A percentile compares a stretch with the other conserved stretches of the same genome.
phyloP scores from a whole-genome alignment of 2,329 filamentous ascomycete genomes.

The Phoma herbarum region DNA sequence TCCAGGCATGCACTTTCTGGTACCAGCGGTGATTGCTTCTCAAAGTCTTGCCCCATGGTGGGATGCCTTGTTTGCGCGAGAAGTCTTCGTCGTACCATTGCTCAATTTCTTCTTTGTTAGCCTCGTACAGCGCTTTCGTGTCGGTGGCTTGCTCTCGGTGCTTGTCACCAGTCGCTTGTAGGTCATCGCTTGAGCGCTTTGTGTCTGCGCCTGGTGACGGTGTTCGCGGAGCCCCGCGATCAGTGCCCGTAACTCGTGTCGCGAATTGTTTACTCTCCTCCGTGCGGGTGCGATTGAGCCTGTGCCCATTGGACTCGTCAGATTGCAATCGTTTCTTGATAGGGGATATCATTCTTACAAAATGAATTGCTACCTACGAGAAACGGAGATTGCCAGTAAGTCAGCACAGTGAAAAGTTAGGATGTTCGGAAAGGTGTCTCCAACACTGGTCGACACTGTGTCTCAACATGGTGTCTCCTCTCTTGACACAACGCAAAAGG shows the following conservation, averaged over 20 bases:
- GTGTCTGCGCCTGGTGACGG: not conserved
- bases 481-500: not conserved
- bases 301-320: not conserved
- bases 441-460: not conserved
- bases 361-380: not conserved
- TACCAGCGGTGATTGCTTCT: constrained; percentile 1
- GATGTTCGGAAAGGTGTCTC: not conserved
- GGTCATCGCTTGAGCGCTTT: not conserved
- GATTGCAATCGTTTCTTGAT: not conserved
- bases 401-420: not conserved
- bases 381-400: too few relatives aligned
- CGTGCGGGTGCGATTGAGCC: not conserved
- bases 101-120: constrained; percentile 6
- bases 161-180: not conserved
- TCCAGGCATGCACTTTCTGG: not conserved
- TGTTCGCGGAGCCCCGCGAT: not conserved
- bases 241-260: not conserved
- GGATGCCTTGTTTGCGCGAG: not conserved
- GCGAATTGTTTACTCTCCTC: not conserved
- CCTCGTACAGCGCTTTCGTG: not conserved
- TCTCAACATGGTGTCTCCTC: not conserved
- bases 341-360: not conserved
- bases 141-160: not conserved
- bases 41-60: not conserved
- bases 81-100: constrained; percentile 7